Evolutionary conservation across 2,329 filamentous ascomycete genomes (phyloP), one percentile per base, ranked within the genome.

Genomic region (Fusarium papillatum): DNA sequence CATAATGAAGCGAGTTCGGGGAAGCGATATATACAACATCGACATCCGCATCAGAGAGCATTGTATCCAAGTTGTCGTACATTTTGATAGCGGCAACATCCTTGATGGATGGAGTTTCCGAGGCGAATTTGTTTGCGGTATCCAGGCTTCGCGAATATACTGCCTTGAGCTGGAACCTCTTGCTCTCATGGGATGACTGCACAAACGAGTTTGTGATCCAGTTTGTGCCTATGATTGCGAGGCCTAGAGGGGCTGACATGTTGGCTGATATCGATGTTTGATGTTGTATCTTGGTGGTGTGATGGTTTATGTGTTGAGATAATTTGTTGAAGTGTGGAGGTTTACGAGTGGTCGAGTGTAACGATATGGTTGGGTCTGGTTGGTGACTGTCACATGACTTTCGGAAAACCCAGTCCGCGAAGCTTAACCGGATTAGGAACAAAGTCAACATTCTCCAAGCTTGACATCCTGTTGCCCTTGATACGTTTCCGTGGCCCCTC

Each of bases 131-230:
- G 1, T 34, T 75, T 16, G 75, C 75, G 1, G 75, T 77, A 14
- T 75, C 62, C 8, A 71, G 36, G 8, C 67, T 77, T 4, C 75
- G 74, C 3, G 75, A 77, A 13, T 75, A 77, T 1, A 75, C 75
- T 7, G 72, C 72, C 14, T 36, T 68, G 8, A 77, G 70, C 11
- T 64, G 10, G 4, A 77, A 77, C 4, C 43, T 13, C 13, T 71
- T 69, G 41, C 75, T 77, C 34, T 77, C 60, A n/a, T 77, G 75
- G 29, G 53, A 65, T 31, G 75, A 77, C 9, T 77, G 75, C 2
- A 76, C 70, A n/a, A 77, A 77, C 1, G 75, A 77, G 19, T 69
- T 73, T 17, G 75, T 77, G 22, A 77, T 77, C 75, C 75, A 77
- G 50, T 77, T 77, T 10, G 75, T 77, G 17, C 75, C 75, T 17